Conservation (phyloP, 805 yeast species). For the Candida multigemmis region DNA sequence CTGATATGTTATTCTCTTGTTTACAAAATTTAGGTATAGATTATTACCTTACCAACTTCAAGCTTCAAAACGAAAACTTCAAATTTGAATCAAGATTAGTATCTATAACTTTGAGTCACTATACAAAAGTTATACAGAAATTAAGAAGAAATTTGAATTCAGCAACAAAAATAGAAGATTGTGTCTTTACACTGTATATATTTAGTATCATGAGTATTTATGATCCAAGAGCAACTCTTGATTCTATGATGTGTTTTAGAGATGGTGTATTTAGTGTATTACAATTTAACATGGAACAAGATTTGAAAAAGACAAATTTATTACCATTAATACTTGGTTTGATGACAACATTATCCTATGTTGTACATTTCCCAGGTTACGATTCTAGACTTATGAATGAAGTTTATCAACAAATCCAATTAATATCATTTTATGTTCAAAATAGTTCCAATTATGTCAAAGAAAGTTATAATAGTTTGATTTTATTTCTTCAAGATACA, state of each 20-base stretch:
- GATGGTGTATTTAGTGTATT: slow-evolving; percentile 31
- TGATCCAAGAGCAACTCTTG: slow-evolving; percentile 32
- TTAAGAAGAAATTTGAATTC: slow-evolving; percentile 18
- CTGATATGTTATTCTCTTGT: slow-evolving; percentile 24
- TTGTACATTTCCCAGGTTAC: slow-evolving; percentile 28
- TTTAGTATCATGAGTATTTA: slow-evolving; percentile 31
- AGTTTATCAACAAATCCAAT: slow-evolving; percentile 12
- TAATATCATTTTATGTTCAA: slow-evolving; percentile 14
- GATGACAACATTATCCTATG: slow-evolving; percentile 23
- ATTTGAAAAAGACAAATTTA: slow-evolving; percentile 8
- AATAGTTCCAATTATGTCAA: slow-evolving; percentile 3
- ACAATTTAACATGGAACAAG: slow-evolving; percentile 12
- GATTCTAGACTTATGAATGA: slow-evolving; percentile 22
- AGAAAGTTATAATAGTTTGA: slow-evolving; percentile 12
- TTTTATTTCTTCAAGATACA: slow-evolving; percentile 13
- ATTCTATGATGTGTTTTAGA: slow-evolving; percentile 27
- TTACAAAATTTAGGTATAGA: slow-evolving; percentile 30
- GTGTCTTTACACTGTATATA: slow-evolving; percentile 26
- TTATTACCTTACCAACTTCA: slow-evolving; percentile 21
- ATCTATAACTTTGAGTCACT: slow-evolving; percentile 26
- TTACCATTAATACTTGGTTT: slow-evolving; percentile 24
- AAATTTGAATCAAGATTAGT: slow-evolving; percentile 19
- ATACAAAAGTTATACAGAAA: slow-evolving; percentile 26
- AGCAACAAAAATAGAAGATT: slow-evolving; percentile 18
- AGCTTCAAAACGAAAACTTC: slow-evolving; percentile 9